Evolutionary conservation across 2,329 filamentous ascomycete genomes (phyloP).

Genomic region (Talaromyces albobiverticillius): DNA sequence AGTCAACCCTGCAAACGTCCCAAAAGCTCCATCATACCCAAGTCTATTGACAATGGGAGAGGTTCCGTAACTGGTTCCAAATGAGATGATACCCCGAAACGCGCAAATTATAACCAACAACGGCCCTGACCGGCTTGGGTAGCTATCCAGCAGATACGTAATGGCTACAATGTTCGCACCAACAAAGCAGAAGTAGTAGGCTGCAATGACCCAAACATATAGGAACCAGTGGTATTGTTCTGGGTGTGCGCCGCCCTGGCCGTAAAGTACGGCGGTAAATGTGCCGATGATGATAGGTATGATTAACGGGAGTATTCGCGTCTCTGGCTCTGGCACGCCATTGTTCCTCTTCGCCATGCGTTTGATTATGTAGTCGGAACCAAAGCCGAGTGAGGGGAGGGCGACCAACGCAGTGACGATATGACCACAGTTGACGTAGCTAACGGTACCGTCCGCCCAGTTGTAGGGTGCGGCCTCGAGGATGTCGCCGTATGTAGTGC

Average conservation of each 20-base stretch:
- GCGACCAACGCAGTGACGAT: conserved; percentile 38
- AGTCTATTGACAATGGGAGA: conserved; percentile 21
- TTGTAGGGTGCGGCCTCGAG: conserved; percentile 35
- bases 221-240: conserved; percentile 17
- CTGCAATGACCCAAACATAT: conserved; percentile 7
- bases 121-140: conserved; percentile 42
- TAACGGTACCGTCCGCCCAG: conserved; percentile 33
- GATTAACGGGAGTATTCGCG: conserved; percentile 32
- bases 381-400: conserved; percentile 38
- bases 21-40: conserved; percentile 35
- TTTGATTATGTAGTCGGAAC: conserved; percentile 37
- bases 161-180: conserved; percentile 46
- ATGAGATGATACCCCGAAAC: conserved; percentile 46
- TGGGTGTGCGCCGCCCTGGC: conserved; percentile 34
- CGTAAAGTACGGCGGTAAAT: conserved; percentile 39
- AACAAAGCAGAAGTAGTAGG: conserved; percentile 24
- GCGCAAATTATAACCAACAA: conserved; percentile 47
- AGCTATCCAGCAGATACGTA: conserved; percentile 46
- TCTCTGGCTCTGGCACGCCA: conserved; percentile 44
- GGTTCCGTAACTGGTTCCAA: conserved; percentile 42
- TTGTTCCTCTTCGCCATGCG: conserved; percentile 32
- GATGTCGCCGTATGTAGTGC: conserved; percentile 40
- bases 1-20: conserved; percentile 31
- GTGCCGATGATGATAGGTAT: conserved; percentile 39
- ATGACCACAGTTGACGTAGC: conserved; percentile 41